phyloP scores from a whole-genome alignment of 2,329 filamentous ascomycete genomes.

The Talaromyces sp. region DNA sequence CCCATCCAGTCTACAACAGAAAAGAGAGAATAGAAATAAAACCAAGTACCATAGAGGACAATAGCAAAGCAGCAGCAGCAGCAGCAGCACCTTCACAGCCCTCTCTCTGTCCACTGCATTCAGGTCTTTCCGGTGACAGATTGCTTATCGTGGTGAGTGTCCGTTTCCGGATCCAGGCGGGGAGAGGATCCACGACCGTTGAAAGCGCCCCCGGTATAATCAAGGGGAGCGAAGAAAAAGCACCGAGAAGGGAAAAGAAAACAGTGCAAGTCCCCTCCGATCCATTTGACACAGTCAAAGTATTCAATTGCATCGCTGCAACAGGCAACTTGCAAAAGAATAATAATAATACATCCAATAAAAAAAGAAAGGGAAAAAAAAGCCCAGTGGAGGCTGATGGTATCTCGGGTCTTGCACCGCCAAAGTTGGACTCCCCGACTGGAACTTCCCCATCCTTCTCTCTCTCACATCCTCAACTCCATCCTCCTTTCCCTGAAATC shows the following conservation, averaged over 20 bases:
- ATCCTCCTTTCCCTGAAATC: slow-evolving; percentile 5
- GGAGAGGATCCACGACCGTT: slow-evolving; percentile 36
- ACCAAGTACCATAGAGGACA: background rate
- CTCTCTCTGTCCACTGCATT: no score
- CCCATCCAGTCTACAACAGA: background rate
- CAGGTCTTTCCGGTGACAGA: background rate
- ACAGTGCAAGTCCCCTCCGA: no score
- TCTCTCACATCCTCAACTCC: slow-evolving; percentile 4
- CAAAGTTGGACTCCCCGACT: slow-evolving; percentile 10
- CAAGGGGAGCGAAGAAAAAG: slow-evolving; percentile 14
- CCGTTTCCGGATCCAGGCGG: slow-evolving; percentile 41
- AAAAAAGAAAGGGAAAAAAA: slow-evolving; percentile 13
- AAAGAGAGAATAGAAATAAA: background rate
- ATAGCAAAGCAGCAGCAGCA: no score
- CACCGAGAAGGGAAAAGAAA: slow-evolving; percentile 2
- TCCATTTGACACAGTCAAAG: no score
- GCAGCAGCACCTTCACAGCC: background rate
- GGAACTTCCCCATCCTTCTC: background rate
- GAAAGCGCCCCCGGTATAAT: slow-evolving; percentile 19
- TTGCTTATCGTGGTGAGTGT: slow-evolving; percentile 25
- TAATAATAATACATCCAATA: background rate
- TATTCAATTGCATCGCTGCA: background rate
- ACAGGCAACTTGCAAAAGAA: no score
- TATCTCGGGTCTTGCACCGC: background rate
- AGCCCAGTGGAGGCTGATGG: slow-evolving; percentile 1